Base-by-base conservation (phyloP, 2,329 filamentous ascomycete species). In the Exophiala xenobiotica region DNA sequence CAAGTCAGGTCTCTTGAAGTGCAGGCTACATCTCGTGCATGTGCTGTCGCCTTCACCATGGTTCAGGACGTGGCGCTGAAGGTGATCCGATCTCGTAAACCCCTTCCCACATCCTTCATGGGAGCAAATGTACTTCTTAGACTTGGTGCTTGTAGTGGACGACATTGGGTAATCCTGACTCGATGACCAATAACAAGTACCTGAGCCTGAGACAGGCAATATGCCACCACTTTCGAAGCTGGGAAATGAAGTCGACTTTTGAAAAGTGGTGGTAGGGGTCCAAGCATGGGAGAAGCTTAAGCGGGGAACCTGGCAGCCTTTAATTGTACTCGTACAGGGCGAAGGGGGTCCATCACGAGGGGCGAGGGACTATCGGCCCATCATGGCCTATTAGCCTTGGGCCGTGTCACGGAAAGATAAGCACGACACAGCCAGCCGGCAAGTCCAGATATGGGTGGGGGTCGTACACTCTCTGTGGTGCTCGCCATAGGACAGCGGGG, bases 1-100 rank as follows among this genome's bases (percentile, higher is more conserved):
- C 35, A 85, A 67, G 64, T 85, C 82, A 20, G 76, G 78, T 38
- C 82, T 73, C 60, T 80, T 80, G 65, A 84, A 85, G 61, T 82
- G 79, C 22, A 80, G 79, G 50, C 75, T 74, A 56, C 82, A 86
- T 60, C 81, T 69, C 43, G 75, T 66, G 61, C 82, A 85, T 3
- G 79, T 82, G 53, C 74, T 75, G 37, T 78, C 75, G 0, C 74
- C 74, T 23, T 71, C 68, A n/a, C 71, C 69, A 60, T 82, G 80
- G 59, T 83, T 83, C 45, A 82, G 67, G 18, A 75, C 71, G 65
- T 83, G 80, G 76, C 19, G 67, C 20, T 54, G 51, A 23, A 82
- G 69, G 64, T 83, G 80, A 61, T 83, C 80, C 8, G 77, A 73
- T 6, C 80, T 71, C 19, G 78, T 79, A 62, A 82, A 83, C 12